Percentiles rank a stretch among this genome's conserved stretches.
Evolutionary conservation across 2,329 filamentous ascomycete species (phyloP).

Genomic region (Nigrospora osmanthi): DNA sequence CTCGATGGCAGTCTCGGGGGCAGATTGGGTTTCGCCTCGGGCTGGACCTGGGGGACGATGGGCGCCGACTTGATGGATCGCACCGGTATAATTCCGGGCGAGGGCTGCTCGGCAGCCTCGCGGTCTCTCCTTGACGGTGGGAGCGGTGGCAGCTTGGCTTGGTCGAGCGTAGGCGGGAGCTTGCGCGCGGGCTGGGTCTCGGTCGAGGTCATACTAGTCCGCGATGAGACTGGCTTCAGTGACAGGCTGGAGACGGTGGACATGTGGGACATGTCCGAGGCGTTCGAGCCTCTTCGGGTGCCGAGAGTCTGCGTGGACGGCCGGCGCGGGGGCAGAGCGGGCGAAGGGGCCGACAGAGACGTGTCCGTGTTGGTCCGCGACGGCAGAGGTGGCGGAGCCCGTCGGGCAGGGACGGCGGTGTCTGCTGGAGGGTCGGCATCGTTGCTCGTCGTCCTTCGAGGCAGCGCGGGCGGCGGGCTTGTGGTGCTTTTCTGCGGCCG

Average conservation of each 20-base stretch:
- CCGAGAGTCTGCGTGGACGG: conserved; percentile 34
- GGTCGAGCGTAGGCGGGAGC: conserved; percentile 48
- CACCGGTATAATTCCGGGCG: conserved; percentile 23
- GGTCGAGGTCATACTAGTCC: conserved; percentile 37
- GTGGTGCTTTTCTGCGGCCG: conserved; percentile 23
- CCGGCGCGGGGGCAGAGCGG: conserved; percentile 42
- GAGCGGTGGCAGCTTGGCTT: conserved; percentile 48
- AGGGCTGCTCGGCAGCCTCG: conserved; percentile 32
- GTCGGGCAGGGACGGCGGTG: conserved; percentile 17
- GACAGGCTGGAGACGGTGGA: conserved; percentile 48
- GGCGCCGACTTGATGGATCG: conserved; percentile 29
- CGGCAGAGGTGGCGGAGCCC: conserved; percentile 27
- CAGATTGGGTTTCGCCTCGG: conserved; percentile 29
- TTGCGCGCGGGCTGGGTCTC: conserved; percentile 30
- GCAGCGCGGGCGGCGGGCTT: conserved; percentile 25
- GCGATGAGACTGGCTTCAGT: conserved; percentile 35
- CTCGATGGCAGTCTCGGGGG: conserved; percentile 45
- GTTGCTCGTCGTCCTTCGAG: conserved; percentile 25
- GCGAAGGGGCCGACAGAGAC: conserved; percentile 35
- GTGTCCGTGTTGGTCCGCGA: conserved; percentile 29
- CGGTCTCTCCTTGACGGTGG: conserved; percentile 47
- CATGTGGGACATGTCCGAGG: conserved; percentile 47
- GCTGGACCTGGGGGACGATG: conserved; percentile 22
- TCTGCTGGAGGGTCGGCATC: conserved; percentile 7
- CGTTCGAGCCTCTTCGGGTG: conserved; percentile 45